Conservation (phyloP, 192 early-diverging fungal genomes). For the Lunasporangiospora selenospora region DNA sequence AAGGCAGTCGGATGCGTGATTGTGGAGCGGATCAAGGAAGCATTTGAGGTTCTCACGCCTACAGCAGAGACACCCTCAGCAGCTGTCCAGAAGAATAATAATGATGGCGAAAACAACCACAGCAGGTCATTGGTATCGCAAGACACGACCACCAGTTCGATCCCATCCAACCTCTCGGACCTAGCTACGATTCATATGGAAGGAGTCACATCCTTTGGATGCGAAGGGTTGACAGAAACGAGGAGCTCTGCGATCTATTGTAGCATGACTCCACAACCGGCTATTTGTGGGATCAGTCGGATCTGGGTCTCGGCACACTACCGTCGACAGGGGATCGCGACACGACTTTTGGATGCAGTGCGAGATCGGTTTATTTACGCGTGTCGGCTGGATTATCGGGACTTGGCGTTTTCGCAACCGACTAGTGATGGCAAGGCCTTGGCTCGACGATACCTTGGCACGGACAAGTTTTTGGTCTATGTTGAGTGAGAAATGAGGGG, state of each 20-base stretch:
- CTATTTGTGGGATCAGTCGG: slow-evolving; percentile 55
- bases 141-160: too few relatives aligned
- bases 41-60: slow-evolving; percentile 22
- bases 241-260: slow-evolving; percentile 49
- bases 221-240: too few relatives aligned
- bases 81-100: neutral
- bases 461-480: slow-evolving; percentile 51
- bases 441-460: slow-evolving; percentile 44
- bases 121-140: too few relatives aligned
- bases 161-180: too few relatives aligned
- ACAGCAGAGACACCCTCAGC: neutral
- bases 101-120: too few relatives aligned
- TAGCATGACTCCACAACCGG: slow-evolving; percentile 37
- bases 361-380: slow-evolving; percentile 53
- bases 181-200: too few relatives aligned
- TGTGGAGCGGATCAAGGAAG: slow-evolving; percentile 48
- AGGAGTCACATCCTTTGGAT: too few relatives aligned
- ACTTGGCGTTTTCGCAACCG: slow-evolving; percentile 57
- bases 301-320: slow-evolving; percentile 51
- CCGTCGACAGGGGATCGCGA: slow-evolving; percentile 47
- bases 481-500: slow-evolving; percentile 27
- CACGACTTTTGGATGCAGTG: slow-evolving; percentile 45
- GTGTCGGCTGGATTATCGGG: slow-evolving; percentile 28
- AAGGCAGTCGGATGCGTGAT: slow-evolving; percentile 52
- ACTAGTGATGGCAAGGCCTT: slow-evolving; percentile 53